Conservation (phyloP, 306 rosid species). For the Datisca glomerata region DNA sequence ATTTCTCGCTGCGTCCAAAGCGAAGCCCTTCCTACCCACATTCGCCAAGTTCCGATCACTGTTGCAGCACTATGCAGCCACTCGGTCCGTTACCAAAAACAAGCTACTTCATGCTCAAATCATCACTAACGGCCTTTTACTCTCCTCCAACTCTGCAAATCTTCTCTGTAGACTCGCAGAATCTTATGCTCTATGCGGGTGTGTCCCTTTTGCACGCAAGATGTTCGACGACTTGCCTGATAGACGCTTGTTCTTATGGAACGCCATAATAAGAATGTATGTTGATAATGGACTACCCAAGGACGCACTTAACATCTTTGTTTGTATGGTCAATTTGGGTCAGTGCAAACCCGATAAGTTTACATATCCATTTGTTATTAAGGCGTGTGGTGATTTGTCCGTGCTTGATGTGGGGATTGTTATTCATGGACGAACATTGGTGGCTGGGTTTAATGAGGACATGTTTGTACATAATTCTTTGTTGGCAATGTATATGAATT, state of each 20-base stretch:
- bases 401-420: conserved; percentile 33
- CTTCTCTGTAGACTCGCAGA: conserved; percentile 35
- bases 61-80: conserved; percentile 26
- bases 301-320: conserved; percentile 46
- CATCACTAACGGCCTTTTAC: conserved; percentile 31
- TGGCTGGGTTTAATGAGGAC: conserved; percentile 33
- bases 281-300: conserved; percentile 24
- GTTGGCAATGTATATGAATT: conserved; percentile 78
- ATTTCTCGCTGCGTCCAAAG: conserved; percentile 18
- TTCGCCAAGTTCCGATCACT: conserved; percentile 20
- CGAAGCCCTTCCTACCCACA: conserved; percentile 12
- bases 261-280: conserved; percentile 45
- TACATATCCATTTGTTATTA: conserved; percentile 55
- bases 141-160: conserved; percentile 12
- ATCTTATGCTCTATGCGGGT: conserved; percentile 43
- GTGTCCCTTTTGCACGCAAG: conserved; percentile 38
- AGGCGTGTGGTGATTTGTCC: conserved; percentile 57
- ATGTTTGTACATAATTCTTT: conserved; percentile 55
- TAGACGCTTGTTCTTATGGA: conserved; percentile 36
- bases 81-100: conserved; percentile 39
- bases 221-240: conserved; percentile 46
- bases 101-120: conserved; percentile 52
- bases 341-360: conserved; percentile 37
- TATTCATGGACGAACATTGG: conserved; percentile 50
- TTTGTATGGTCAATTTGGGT: conserved; percentile 34